Base-by-base conservation (phyloP, 768 basidiomycete species). In the Suillus sp. region DNA sequence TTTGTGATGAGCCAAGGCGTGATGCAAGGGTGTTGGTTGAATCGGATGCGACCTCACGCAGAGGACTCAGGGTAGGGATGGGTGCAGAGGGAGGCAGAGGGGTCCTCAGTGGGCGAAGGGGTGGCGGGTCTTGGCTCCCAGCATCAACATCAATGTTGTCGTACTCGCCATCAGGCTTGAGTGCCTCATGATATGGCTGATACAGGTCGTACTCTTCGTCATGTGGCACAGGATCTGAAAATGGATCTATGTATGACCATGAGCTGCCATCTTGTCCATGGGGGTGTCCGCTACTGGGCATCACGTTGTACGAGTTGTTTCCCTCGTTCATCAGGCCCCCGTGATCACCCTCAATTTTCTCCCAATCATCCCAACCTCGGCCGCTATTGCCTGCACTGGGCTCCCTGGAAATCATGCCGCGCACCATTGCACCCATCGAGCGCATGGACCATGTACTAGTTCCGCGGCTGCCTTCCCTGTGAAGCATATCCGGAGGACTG, bases 361-460 rank as follows among this genome's bases (percentile, higher is more conserved):
- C 66, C 73, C 68, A 65, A 40, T 67, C 64, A 43, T 47, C 65
- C 54, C 60, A 55, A 43, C 56, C 63, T 64, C 64, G 66, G 60
- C 64, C 54, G 40, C 40, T 65, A 51, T 61, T 67, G 62, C 72
- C 66, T 54, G 64, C 58, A 57, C 74, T 72, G n/a, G 72, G 64
- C 57, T 74, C 74, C 34, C 67, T 70, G 40, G 75, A 69, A 60
- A 74, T 66, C 64, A 71, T 62, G 38, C 72, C 67, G 11, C 69
- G 75, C 18, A 74, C 74, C 65, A 66, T 54, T 38, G 67, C 74
- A 54, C 66, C 38, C 65, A 64, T 79, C 72, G 64, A 87, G 71
- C 72, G 79, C 62, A 87, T 66, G 27, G 86, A 86, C 85, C 85
- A 87, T 7, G 79, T 73, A 57, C 85, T 68, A 11, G 64, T 83